Conservation (phyloP, 2,329 filamentous ascomycete species). For the Blastomyces gilchristii region DNA sequence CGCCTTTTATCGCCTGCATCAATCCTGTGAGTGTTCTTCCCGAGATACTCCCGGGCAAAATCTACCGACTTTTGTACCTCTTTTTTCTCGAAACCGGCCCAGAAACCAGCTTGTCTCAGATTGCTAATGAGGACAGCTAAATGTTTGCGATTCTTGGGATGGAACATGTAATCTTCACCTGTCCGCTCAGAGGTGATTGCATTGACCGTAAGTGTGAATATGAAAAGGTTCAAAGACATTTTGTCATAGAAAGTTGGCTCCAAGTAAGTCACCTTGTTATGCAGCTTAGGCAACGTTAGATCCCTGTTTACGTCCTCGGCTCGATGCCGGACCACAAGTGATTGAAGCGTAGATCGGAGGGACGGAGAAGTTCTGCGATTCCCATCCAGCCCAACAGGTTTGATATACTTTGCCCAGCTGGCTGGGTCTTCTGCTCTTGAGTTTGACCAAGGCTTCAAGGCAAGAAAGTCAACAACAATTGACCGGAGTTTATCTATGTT, state of each 20-base stretch:
- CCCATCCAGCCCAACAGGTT: slow-evolving; percentile 49
- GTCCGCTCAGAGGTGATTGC: slow-evolving; percentile 76
- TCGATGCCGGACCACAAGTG: slow-evolving; percentile 70
- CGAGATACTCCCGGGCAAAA: slow-evolving; percentile 57
- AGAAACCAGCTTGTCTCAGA: slow-evolving; percentile 73
- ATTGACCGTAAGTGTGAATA: slow-evolving; percentile 75
- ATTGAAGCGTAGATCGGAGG: slow-evolving; percentile 60
- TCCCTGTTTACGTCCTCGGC: slow-evolving; percentile 57
- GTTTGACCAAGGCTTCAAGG: slow-evolving; percentile 69
- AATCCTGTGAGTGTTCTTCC: slow-evolving; percentile 50
- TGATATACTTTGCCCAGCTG: slow-evolving; percentile 65
- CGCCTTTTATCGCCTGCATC: slow-evolving; percentile 49
- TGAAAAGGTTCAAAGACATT: slow-evolving; percentile 71
- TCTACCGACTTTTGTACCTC: slow-evolving; percentile 55
- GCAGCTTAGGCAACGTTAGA: slow-evolving; percentile 58
- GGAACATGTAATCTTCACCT: slow-evolving; percentile 82
- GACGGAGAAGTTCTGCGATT: slow-evolving; percentile 33
- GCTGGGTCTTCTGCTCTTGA: slow-evolving; percentile 46
- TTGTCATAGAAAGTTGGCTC: slow-evolving; percentile 79
- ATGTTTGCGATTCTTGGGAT: slow-evolving; percentile 58
- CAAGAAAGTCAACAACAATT: slow-evolving; percentile 60
- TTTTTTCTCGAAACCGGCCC: slow-evolving; percentile 60
- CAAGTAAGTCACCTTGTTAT: slow-evolving; percentile 61
- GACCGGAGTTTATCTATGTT: slow-evolving; percentile 58
- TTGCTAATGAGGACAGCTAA: slow-evolving; percentile 64